Evolutionary conservation across 2,329 filamentous ascomycete species (phyloP), one percentile per base, ranked within the genome.

Genomic region (Alternaria angustiovoidea): DNA sequence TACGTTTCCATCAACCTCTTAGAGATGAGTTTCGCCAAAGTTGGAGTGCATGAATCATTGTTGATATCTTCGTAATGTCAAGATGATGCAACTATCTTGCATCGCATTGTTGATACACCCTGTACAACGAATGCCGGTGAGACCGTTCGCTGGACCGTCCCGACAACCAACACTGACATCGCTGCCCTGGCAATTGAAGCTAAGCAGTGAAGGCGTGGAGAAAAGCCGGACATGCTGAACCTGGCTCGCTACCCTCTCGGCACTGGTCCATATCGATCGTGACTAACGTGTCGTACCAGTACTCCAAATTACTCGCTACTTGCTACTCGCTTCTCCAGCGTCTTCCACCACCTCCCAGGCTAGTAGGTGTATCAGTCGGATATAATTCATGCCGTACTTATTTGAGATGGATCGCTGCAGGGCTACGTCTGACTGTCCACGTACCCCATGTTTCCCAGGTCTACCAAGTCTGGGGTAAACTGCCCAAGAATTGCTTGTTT

Each of bases 391-490:
- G 32, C 34, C 32, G 49, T 26, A 12, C 20, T 38, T 8, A 18
- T 11, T 20, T 41, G 24, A n/a, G 9, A 16, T 24, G 14, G 7
- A 42, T 16, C 20, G 39, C 34, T 22, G 11, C 26, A 32, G 34
- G 20, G 32, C 22, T 34, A 26, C 39, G 24, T 24, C 42, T 7
- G 18, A 16, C 26, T 24, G 22, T 36, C 28, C 16, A n/a, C 34
- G 41, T 58, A 54, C 54, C 44, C 44, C 54, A 41, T 46, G 53
- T 11, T 12, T 28, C 14, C 24, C 48, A 42, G 32, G 24, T 39
- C n/a, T 43, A 30, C 51, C 30, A 54, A 54, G 48, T 26, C 38
- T 38, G 55, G 59, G 55, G 44, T 59, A 53, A 38, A 14, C 16
- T 5, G 34, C 22, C 38, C 41, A 7, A 30, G 16, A 46, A 52